Conservation (phyloP, 257 asterid species). For the Capsicum baccatum region DNA sequence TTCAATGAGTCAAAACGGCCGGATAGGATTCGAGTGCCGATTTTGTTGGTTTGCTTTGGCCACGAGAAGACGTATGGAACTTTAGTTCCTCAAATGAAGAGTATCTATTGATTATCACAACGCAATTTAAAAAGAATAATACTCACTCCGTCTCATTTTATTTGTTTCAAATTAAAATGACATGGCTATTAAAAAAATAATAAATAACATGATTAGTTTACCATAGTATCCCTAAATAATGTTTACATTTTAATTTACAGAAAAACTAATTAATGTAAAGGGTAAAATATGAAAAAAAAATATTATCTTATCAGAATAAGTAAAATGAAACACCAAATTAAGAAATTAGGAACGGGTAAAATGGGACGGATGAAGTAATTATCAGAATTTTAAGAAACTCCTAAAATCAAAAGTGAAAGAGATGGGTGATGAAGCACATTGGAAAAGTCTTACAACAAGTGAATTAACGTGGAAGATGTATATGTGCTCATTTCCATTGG, state of each 20-base stretch:
- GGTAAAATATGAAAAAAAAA: too few relatives aligned
- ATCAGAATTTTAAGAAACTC: background rate
- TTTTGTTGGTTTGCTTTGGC: background rate
- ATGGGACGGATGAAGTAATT: background rate
- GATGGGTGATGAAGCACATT: slow-evolving; percentile 6
- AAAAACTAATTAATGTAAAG: too few relatives aligned
- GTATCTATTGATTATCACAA: background rate
- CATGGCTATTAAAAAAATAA: too few relatives aligned
- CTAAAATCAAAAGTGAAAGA: background rate
- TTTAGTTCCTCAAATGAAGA: background rate
- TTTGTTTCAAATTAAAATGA: too few relatives aligned
- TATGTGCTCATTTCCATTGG: slow-evolving; percentile 10
- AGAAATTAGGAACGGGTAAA: too few relatives aligned
- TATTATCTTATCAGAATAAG: too few relatives aligned
- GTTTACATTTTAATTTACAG: too few relatives aligned
- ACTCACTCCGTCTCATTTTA: too few relatives aligned
- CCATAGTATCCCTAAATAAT: too few relatives aligned
- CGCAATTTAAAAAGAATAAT: background rate
- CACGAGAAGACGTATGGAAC: slow-evolving; percentile 1
- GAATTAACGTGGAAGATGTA: background rate
- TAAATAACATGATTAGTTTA: too few relatives aligned
- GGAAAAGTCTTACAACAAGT: background rate
- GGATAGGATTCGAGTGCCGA: background rate
- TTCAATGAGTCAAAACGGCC: background rate
- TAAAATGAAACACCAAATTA: too few relatives aligned